phyloP scores from a whole-genome alignment of 78 protist genomes.

The Speleostelium caveatum region DNA sequence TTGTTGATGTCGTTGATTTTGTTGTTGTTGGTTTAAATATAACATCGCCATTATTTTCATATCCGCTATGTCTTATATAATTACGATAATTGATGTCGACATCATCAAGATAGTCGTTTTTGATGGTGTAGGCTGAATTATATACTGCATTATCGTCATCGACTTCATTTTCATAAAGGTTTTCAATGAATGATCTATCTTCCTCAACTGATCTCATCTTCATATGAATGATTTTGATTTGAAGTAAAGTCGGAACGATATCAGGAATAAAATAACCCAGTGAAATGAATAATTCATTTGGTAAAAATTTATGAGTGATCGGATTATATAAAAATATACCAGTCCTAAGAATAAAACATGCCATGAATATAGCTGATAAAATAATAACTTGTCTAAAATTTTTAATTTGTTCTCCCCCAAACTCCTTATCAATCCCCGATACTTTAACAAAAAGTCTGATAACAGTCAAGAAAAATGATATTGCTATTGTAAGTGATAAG shows the following conservation, averaged over 20 bases:
- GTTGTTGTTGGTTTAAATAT: too few species aligned
- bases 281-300: constrained; percentile 47
- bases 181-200: constrained; percentile 20
- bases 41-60: too few species aligned
- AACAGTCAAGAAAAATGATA: constrained; percentile 31
- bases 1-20: too few species aligned
- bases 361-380: constrained; percentile 18
- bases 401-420: constrained; percentile 38
- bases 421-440: constrained; percentile 51
- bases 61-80: too few species aligned
- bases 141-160: constrained; percentile 9
- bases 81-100: too few species aligned
- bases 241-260: constrained; percentile 43
- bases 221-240: constrained; percentile 23
- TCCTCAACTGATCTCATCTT: constrained; percentile 60
- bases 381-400: constrained; percentile 47
- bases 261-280: constrained; percentile 72
- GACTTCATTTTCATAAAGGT: constrained; percentile 56
- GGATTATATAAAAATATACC: constrained; percentile 63
- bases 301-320: constrained; percentile 35
- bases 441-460: constrained; percentile 37
- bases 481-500: constrained; percentile 43
- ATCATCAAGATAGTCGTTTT: too few species aligned
- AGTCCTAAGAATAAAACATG: constrained; percentile 37
- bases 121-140: neutral